Evolutionary conservation across 805 yeast species (phyloP).

Genomic region (Lipomyces japonicus): DNA sequence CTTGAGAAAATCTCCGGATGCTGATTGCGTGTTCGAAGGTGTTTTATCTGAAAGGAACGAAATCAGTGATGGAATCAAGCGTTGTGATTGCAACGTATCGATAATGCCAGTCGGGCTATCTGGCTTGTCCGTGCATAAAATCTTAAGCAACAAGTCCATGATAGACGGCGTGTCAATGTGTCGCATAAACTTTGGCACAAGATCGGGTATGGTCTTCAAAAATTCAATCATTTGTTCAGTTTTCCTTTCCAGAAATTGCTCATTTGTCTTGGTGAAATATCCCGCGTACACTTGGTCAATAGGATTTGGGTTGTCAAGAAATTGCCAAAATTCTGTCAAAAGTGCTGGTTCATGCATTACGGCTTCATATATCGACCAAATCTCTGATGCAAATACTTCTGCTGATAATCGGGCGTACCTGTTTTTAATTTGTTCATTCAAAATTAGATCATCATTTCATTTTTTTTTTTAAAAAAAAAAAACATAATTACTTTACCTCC

Average conservation of each 20-base stretch:
- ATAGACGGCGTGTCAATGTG: slow-evolving; percentile 91
- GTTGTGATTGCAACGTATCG: slow-evolving; percentile 67
- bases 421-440: neutral
- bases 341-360: slow-evolving; percentile 70
- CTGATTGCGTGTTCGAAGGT: slow-evolving; percentile 74
- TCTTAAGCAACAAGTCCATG: slow-evolving; percentile 86
- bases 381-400: slow-evolving; percentile 85
- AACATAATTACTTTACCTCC: slow-evolving; percentile 8
- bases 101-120: slow-evolving; percentile 85
- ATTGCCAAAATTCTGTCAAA: slow-evolving; percentile 70
- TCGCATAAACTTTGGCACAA: slow-evolving; percentile 75
- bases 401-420: slow-evolving; percentile 65
- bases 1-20: slow-evolving; percentile 92
- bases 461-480: slow-evolving; percentile 1
- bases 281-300: slow-evolving; percentile 75
- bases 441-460: neutral
- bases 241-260: slow-evolving; percentile 83
- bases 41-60: slow-evolving; percentile 65
- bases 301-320: slow-evolving; percentile 65
- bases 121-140: slow-evolving; percentile 89
- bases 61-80: slow-evolving; percentile 67
- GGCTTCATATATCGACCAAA: slow-evolving; percentile 89
- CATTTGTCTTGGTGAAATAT: slow-evolving; percentile 86
- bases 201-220: slow-evolving; percentile 59
- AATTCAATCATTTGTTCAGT: slow-evolving; percentile 65